Percentiles rank a stretch among this genome's conserved stretches.
These are phyloP conservation scores for Alternaria incomplexa DNA, from an alignment of 2,329 filamentous ascomycete species.

Conservation along the genomic window DNA sequence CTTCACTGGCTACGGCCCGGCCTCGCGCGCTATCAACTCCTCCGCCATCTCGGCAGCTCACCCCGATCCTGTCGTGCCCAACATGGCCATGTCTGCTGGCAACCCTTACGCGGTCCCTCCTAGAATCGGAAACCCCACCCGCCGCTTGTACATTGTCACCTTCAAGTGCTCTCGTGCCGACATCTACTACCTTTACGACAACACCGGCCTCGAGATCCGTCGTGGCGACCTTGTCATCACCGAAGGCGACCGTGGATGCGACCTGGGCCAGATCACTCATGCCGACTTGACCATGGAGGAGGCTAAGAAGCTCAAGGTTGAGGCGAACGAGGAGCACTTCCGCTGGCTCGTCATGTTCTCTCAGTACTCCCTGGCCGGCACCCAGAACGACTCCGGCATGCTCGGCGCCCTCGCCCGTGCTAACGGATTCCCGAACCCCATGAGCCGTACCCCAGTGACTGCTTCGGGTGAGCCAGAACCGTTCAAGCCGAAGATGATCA, in stretches of 20 bases:
- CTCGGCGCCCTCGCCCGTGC: slow-evolving; percentile 47
- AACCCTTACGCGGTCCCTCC: slow-evolving; percentile 46
- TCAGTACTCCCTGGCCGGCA: slow-evolving; percentile 55
- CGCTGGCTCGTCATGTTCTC: slow-evolving; percentile 99
- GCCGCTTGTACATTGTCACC: slow-evolving; percentile 78
- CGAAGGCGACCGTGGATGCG: slow-evolving; percentile 94
- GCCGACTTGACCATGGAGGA: slow-evolving; percentile 87
- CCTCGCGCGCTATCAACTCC: slow-evolving; percentile 44
- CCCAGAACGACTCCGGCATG: slow-evolving; percentile 58
- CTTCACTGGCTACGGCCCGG: slow-evolving; percentile 46
- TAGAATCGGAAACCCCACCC: slow-evolving; percentile 36
- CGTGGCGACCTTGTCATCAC: slow-evolving; percentile 95
- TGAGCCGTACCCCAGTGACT: slow-evolving; percentile 55
- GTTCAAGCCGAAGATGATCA: slow-evolving; percentile 90
- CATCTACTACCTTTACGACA: slow-evolving; percentile 96
- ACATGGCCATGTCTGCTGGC: slow-evolving; percentile 24
- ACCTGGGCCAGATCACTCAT: slow-evolving; percentile 89
- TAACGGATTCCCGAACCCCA: slow-evolving; percentile 37
- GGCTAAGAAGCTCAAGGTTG: slow-evolving; percentile 87
- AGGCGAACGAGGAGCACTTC: slow-evolving; percentile 94
- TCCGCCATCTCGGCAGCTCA: slow-evolving; percentile 46
- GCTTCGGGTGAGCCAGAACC: slow-evolving; percentile 65
- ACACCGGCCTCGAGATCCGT: slow-evolving; percentile 88
- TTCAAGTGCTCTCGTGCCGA: slow-evolving; percentile 97
- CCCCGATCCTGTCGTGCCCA: slow-evolving; percentile 38